Percentiles rank a stretch among this genome's conserved stretches.
Evolutionary conservation across 78 protist genomes (phyloP).

Genomic region (slime mould (Dictyostelium discoideum)): DNA sequence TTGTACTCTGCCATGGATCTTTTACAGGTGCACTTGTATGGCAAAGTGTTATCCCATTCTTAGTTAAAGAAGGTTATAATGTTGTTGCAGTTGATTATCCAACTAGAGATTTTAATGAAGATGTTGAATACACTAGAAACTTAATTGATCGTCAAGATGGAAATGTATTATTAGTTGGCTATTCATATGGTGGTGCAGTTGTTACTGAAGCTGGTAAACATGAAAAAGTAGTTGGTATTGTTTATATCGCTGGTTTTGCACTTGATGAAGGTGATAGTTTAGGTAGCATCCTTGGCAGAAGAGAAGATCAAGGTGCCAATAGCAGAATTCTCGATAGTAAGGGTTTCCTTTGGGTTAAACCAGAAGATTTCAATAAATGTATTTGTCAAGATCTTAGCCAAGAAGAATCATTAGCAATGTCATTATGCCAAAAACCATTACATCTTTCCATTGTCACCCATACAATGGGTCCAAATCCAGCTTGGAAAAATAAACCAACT

Average conservation of each 20-base stretch:
- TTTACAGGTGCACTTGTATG: neutral
- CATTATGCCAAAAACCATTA: conserved; percentile 39
- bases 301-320: conserved; percentile 2
- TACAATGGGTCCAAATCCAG: neutral
- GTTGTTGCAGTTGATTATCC: conserved; percentile 29
- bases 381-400: conserved; percentile 10
- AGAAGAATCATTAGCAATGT: conserved; percentile 12
- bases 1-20: neutral
- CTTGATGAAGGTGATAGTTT: conserved; percentile 32
- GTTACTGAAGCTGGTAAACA: conserved; percentile 7
- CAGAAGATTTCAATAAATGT: neutral
- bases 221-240: conserved; percentile 43
- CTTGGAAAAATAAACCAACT: conserved; percentile 62
- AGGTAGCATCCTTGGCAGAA: neutral
- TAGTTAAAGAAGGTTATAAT: conserved; percentile 10
- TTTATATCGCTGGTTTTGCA: conserved; percentile 18
- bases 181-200: conserved; percentile 54
- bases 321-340: neutral
- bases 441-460: neutral
- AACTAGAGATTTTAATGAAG: conserved; percentile 5
- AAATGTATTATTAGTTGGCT: conserved; percentile 46
- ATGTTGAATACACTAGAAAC: conserved; percentile 1
- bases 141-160: conserved; percentile 30
- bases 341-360: conserved; percentile 25
- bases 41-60: conserved; percentile 4